Conservation (phyloP, 1,139 yeast species). For the Sugiyamaella xylanicola region DNA sequence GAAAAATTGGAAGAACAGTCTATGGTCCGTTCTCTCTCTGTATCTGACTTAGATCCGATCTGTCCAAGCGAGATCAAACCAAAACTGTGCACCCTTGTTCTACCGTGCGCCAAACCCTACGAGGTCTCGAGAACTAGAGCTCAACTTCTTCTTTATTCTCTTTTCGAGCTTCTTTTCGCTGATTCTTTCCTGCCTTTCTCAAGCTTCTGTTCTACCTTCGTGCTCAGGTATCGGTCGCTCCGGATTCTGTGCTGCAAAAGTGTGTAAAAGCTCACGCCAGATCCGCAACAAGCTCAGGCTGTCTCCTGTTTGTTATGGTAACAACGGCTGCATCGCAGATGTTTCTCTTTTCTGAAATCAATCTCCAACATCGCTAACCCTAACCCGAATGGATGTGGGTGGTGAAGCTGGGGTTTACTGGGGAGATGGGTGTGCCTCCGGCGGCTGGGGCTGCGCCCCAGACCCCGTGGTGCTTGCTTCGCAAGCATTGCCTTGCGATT, state of each 20-base stretch:
- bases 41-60: background rate
- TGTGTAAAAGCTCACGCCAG: background rate
- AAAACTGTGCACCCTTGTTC: no score
- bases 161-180: no score
- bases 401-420: no score
- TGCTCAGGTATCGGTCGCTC: background rate
- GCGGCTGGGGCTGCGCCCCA: background rate
- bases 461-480: background rate
- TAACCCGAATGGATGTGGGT: no score
- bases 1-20: background rate
- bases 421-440: background rate
- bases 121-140: no score
- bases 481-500: background rate
- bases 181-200: background rate
- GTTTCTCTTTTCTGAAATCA: background rate
- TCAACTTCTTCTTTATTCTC: no score
- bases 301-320: background rate
- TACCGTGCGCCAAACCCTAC: no score
- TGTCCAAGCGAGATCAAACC: background rate
- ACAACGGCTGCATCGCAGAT: background rate
- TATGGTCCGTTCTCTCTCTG: slow-evolving; percentile 6
- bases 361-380: background rate
- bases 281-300: background rate
- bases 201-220: background rate
- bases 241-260: background rate